Base-by-base conservation (phyloP, 306 rosid species). In the Gastrolobium bilobum region DNA sequence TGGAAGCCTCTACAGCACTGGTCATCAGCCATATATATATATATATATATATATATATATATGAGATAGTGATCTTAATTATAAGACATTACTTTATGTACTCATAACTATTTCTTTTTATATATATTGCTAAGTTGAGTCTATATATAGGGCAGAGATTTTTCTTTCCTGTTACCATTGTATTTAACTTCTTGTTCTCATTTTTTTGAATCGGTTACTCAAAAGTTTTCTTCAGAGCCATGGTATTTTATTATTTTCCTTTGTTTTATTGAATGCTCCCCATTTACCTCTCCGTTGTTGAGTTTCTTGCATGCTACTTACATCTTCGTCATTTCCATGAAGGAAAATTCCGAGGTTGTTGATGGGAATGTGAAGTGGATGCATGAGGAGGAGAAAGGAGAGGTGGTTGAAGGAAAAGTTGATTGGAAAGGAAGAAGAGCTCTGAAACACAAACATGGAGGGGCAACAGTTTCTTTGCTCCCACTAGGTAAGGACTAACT, bases 361-460 rank as follows among this genome's bases (percentile, higher is more conserved):
- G 46, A 61, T 31, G 46, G 69, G 31, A 65, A 26, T 54, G 26
- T n/a, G 47, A 58, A 56, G 31, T 20, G 51, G 52, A 47, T 37
- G 38, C 50, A 59, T 43, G 29, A 30, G 26, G 59, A 50, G 61
- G 76, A 81, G 46, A 29, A 52, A 84, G 39, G 62, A 62, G 92
- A 79, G 54, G 3, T 77, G 39, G 40, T 84, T 76, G 98, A 90
- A 37, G 81, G 78, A 31, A 94, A 92, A 82, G 91, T 94, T 79
- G 98, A 94, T 68, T 94, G 98, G 98, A 92, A 82, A 81, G 97
- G 97, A 89, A 92, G 97, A 70, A 54, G 54, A 47, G 98, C 94
- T 78, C 51, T 85, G 78, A 92, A 77, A 79, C 26, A 86, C 74
- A 85, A 84, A 66, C 97, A 94, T 83, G 98, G 98, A 5, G 98